Evolutionary conservation across 306 rosid species (phyloP), one percentile per base, ranked within the genome.

Genomic region (Canavalia ensiformis): DNA sequence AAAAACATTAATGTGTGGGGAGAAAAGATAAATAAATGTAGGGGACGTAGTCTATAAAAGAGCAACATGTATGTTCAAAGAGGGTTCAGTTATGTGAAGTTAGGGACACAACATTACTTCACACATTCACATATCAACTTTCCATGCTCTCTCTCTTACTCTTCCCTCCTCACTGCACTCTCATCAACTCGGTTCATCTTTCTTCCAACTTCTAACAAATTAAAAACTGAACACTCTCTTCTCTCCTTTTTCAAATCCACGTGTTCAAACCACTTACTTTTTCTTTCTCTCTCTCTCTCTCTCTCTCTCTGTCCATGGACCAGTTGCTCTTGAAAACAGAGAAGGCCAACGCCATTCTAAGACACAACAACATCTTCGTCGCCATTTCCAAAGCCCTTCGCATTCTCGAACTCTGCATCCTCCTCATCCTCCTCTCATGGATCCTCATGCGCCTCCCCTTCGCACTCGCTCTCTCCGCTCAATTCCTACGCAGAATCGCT

Each of bases 401-500:
- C 80, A 52, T 84, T 41, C 30, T 82, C 1, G 95, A 91, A 56
- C 6, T 94, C 28, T 85, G 59, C 68, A 2, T 86, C 67, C 66
- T 83, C 0, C 33, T 93, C 28, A 0, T 89, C 8, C 13, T 84
- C 28, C 79, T 91, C 63, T 84, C 89, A 0, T 94, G 98, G 98
- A 52, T 44, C 76, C 82, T 86, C 87, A 37, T 90, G 47, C 91
- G 91, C 60, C 86, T 94, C 45, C 97, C 98, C 3, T 75, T 86
- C 72, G 97, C 87, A 7, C 30, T 89, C 56, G 58, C 66, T 28
- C 54, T 83, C 80, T 92, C 91, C 81, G 82, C 77, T 42, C 80
- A 80, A 2, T 90, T 68, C 81, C 67, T 85, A 80, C 81, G 78
- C 33, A 77, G 31, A 31, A 62, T 91, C 77, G 73, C 76, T 37